A percentile compares a stretch with the other conserved stretches of the same genome.
These are phyloP conservation scores for Glycine soja DNA, from an alignment of 306 rosid species.

Conservation along the genomic window DNA sequence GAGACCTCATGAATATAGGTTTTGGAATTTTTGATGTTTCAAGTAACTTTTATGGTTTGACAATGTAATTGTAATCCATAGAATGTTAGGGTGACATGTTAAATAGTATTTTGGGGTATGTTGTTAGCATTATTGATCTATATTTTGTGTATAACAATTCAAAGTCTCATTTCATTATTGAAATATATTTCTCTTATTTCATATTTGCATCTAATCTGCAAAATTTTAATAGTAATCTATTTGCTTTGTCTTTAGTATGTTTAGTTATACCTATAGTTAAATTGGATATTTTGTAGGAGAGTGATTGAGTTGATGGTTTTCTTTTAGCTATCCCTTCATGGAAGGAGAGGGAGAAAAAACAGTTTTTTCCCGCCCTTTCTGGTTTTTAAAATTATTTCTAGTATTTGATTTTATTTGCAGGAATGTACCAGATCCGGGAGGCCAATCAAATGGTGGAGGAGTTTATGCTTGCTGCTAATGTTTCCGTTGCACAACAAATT, in stretches of 20 bases:
- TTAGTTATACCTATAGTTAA: neutral
- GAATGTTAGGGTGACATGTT: too few species aligned
- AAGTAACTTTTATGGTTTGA: too few species aligned
- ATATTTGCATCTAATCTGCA: neutral
- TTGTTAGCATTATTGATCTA: too few species aligned
- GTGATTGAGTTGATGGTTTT: conserved; percentile 9
- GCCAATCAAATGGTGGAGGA: conserved; percentile 99
- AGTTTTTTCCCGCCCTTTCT: neutral
- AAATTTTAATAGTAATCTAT: conserved; percentile 16
- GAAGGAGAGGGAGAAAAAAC: neutral
- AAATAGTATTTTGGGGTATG: too few species aligned
- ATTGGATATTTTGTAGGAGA: conserved; percentile 35
- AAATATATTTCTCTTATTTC: conserved; percentile 24
- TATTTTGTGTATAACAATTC: neutral
- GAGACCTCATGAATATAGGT: too few species aligned
- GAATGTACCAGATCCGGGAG: conserved; percentile 98
- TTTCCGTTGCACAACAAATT: conserved; percentile 90
- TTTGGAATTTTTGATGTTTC: too few species aligned
- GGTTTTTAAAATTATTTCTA: conserved; percentile 12
- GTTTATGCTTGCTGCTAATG: conserved; percentile 99
- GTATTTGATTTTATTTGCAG: conserved; percentile 54
- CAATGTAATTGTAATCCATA: too few species aligned
- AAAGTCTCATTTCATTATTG: conserved; percentile 26
- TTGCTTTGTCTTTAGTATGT: conserved; percentile 24
- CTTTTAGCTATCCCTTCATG: neutral